Evolutionary conservation across 78 protist species (phyloP).

Genomic region (Dictyostelium citrinum): DNA sequence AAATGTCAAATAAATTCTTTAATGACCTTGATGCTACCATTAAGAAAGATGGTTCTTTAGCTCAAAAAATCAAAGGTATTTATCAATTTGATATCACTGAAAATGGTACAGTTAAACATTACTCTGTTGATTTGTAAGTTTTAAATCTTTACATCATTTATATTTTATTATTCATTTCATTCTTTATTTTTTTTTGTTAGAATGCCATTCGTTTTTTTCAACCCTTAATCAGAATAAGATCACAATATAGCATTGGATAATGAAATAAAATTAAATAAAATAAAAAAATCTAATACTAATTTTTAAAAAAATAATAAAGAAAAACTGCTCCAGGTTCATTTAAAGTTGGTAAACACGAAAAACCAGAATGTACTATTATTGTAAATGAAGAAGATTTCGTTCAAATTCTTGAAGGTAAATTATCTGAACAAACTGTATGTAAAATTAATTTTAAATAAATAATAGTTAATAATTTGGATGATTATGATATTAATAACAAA

Average conservation of each 20-base stretch:
- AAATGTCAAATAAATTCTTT: conserved; percentile 23
- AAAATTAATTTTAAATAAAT: neutral
- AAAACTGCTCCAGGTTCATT: conserved; percentile 77
- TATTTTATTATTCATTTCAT: neutral
- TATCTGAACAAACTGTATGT: conserved; percentile 72
- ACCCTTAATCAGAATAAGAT: too few relatives aligned
- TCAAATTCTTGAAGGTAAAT: conserved; percentile 54
- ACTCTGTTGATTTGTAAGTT: conserved; percentile 78
- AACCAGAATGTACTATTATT: conserved; percentile 73
- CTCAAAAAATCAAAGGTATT: conserved; percentile 64
- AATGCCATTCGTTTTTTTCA: neutral
- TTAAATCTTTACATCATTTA: neutral
- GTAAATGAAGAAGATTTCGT: conserved; percentile 45
- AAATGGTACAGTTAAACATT: conserved; percentile 30
- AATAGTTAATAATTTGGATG: too few relatives aligned
- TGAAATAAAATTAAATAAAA: too few relatives aligned
- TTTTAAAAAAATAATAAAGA: neutral
- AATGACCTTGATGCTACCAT: conserved; percentile 8
- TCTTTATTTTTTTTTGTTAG: neutral
- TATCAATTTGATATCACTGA: conserved; percentile 71
- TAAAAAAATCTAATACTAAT: neutral
- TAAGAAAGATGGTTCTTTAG: conserved; percentile 37
- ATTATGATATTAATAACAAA: neutral
- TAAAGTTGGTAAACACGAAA: conserved; percentile 37
- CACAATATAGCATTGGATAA: too few relatives aligned